Evolutionary conservation across 2,329 filamentous ascomycete species (phyloP).

Genomic region (Talaromyces sp.): DNA sequence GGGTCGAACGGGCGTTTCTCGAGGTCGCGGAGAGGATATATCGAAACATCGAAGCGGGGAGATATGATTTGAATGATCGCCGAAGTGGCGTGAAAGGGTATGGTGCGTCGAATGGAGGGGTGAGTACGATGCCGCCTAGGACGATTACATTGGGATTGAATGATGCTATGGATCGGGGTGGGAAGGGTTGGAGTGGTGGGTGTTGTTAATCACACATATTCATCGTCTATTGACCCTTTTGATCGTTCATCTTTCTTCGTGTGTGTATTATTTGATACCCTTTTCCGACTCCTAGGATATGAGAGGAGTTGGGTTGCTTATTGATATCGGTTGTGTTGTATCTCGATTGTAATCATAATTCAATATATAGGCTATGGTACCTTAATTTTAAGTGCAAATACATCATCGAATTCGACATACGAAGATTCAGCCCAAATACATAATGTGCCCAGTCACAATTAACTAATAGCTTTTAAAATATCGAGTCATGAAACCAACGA

Average conservation of each 20-base stretch:
- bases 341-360: conserved; percentile 3
- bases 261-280: conserved; percentile 9
- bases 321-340: conserved; percentile 1
- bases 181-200: conserved; percentile 34
- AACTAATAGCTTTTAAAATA: conserved; percentile 2
- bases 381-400: neutral
- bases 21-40: conserved; percentile 94
- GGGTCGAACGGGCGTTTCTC: conserved; percentile 88
- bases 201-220: conserved; percentile 32
- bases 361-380: neutral
- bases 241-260: neutral
- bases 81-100: conserved; percentile 80
- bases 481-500: conserved; percentile 4
- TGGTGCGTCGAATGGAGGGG: conserved; percentile 32
- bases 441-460: neutral
- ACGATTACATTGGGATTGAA: conserved; percentile 46
- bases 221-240: neutral
- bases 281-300: neutral
- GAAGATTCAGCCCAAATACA: neutral
- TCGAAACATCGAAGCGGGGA: conserved; percentile 91
- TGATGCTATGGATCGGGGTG: conserved; percentile 44
- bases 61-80: conserved; percentile 90
- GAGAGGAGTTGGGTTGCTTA: neutral
- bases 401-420: neutral
- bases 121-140: conserved; percentile 33